Evolutionary conservation across 208 protist species (phyloP), one percentile per base, ranked within the genome.

Genomic region (Borovskyia barvae): DNA sequence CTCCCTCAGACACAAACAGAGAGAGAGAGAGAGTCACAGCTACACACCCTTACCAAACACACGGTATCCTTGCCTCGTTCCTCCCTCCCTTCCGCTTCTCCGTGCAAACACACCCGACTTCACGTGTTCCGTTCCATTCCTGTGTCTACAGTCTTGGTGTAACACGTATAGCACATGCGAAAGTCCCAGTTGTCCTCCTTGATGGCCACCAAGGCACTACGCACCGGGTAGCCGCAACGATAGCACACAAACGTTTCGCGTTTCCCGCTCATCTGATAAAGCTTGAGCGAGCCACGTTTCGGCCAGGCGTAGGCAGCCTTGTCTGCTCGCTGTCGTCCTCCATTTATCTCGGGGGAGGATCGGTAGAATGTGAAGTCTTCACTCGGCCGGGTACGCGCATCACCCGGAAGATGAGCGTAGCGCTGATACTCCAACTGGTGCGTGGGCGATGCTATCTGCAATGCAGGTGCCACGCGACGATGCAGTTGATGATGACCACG

Each of bases 101-200:
- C 9, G 6, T 7, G 9, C 11, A 45, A 45, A 25, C n/a, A 5
- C 24, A 19, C 8, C 9, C 8, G 15, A 1, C 15, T 36, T 62
- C 53, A 94, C 30, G 80, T 89, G 47, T 87, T 74, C 15, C 63
- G 35, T 49, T 91, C 85, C 83, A 92, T 88, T 1, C 88, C 88
- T 22, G 66, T 40, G 19, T 72, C 24, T 1, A 87, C 48, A 1
- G 74, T 83, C 1, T 33, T 54, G 15, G 70, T 84, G 70, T 94
- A 94, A 67, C 88, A 94, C 37, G 25, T 74, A 59, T 94, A 94
- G 72, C 88, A 94, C 88, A 94, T 94, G n/a, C 88, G 66, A 36
- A 65, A 94, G 51, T 94, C 88, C 85, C 88, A 94, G 63, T 92
- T 94, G 33, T 92, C 88, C 12, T 84, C 77, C 32, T 87, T 85